These are phyloP conservation scores for Cutaneotrichosporon sp. DNA, from an alignment of 1,284 basidiomycete genomes.

Conservation along the genomic window DNA sequence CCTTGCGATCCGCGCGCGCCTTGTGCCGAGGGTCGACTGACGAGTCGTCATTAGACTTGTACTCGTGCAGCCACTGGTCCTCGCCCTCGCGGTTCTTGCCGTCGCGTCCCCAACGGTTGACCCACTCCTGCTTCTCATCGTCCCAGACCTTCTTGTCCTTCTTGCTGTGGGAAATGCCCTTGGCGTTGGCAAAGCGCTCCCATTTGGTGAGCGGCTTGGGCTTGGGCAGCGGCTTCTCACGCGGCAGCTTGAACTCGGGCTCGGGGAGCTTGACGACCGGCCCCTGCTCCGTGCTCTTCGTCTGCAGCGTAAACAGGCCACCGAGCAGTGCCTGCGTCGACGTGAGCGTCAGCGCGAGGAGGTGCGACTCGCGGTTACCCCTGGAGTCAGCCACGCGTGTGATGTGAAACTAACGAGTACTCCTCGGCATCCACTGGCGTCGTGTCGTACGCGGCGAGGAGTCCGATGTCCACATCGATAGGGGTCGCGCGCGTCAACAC, in stretches of 20 bases:
- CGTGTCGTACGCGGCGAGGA: slow-evolving; percentile 80
- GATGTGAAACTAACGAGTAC: slow-evolving; percentile 62
- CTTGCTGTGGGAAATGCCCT: slow-evolving; percentile 82
- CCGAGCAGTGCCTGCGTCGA: slow-evolving; percentile 80
- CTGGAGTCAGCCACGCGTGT: slow-evolving; percentile 53
- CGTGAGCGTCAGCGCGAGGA: slow-evolving; percentile 77
- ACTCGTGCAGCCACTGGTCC: slow-evolving; percentile 89
- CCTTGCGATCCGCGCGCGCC: slow-evolving; percentile 66
- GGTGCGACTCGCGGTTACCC: slow-evolving; percentile 73
- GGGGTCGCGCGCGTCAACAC: slow-evolving; percentile 75
- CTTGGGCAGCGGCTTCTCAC: slow-evolving; percentile 89
- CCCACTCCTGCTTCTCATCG: slow-evolving; percentile 91
- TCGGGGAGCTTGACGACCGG: slow-evolving; percentile 79
- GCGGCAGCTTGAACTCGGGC: slow-evolving; percentile 73
- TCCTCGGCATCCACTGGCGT: slow-evolving; percentile 78
- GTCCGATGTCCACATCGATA: slow-evolving; percentile 76
- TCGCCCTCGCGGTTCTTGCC: slow-evolving; percentile 88
- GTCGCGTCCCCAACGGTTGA: slow-evolving; percentile 84
- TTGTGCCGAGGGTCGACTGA: slow-evolving; percentile 81
- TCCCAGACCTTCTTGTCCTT: slow-evolving; percentile 88
- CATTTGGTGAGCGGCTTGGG: slow-evolving; percentile 92
- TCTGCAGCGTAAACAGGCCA: slow-evolving; percentile 75
- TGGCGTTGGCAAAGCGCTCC: slow-evolving; percentile 91
- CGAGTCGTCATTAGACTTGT: slow-evolving; percentile 71
- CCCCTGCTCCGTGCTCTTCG: slow-evolving; percentile 71